A percentile compares a stretch with the other conserved stretches of the same genome.
These are phyloP conservation scores for Fusarium paranaense DNA, from an alignment of 2,329 filamentous ascomycete genomes.

Conservation along the genomic window DNA sequence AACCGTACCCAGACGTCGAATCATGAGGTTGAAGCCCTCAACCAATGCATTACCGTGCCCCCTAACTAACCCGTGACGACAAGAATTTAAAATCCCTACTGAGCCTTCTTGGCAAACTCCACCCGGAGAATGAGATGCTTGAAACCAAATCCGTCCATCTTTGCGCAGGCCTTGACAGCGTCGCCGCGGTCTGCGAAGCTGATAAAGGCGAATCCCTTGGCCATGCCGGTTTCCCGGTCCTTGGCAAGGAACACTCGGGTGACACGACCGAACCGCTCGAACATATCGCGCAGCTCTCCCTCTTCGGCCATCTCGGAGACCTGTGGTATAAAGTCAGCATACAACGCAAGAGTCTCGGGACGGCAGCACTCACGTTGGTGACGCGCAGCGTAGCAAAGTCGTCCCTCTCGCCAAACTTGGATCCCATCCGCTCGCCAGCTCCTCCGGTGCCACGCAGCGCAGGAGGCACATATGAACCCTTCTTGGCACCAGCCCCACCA, in stretches of 20 bases:
- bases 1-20: constrained; percentile 41
- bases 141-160: constrained; percentile 97
- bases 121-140: constrained; percentile 88
- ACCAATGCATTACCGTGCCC: constrained; percentile 47
- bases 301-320: constrained; percentile 98
- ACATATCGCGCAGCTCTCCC: constrained; percentile 94
- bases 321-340: constrained; percentile 58
- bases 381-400: constrained; percentile 96
- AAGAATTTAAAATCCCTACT: constrained; percentile 49
- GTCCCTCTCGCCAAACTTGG: constrained; percentile 93
- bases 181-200: constrained; percentile 92
- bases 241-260: constrained; percentile 98
- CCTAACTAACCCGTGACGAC: constrained; percentile 47
- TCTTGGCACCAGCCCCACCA: constrained; percentile 62
- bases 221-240: constrained; percentile 94
- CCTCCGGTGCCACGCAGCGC: constrained; percentile 81
- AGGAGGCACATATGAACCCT: constrained; percentile 91
- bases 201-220: constrained; percentile 99
- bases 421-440: constrained; percentile 84
- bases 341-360: neutral
- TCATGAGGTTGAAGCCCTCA: constrained; percentile 44
- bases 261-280: constrained; percentile 96
- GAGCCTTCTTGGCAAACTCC: constrained; percentile 85
- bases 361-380: constrained; percentile 83
- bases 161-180: constrained; percentile 91